These are phyloP conservation scores for Trypanosoma cruzi DNA, from an alignment of 208 protist genomes.

Conservation along the genomic window DNA sequence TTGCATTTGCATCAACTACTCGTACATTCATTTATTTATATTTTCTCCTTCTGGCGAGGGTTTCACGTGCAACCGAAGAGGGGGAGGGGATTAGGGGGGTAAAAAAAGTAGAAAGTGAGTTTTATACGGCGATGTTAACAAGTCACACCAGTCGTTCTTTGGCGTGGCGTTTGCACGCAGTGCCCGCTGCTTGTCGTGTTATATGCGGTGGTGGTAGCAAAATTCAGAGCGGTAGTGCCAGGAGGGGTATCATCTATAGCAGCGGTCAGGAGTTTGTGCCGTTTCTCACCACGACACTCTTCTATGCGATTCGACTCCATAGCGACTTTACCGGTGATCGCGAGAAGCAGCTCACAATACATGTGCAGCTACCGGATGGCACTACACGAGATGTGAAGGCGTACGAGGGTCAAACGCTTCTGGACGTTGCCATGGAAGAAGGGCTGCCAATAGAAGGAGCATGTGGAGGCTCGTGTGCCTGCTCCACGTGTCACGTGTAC, in stretches of 20 bases:
- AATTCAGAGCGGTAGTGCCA: background rate
- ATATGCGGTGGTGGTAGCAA: background rate
- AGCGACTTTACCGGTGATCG: conserved; percentile 51
- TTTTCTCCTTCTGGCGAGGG: too few species aligned
- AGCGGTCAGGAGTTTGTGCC: background rate
- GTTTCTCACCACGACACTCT: background rate
- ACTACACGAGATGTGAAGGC: conserved; percentile 51
- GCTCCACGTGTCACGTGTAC: conserved; percentile 98
- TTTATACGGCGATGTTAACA: background rate
- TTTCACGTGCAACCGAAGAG: too few species aligned
- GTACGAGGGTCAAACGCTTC: conserved; percentile 93
- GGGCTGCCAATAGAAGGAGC: conserved; percentile 96
- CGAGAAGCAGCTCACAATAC: conserved; percentile 56
- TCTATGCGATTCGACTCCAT: conserved; percentile 43
- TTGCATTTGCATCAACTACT: background rate
- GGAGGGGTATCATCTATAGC: background rate
- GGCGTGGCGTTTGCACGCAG: background rate
- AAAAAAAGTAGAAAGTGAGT: too few species aligned
- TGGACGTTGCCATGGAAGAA: conserved; percentile 94
- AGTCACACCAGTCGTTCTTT: background rate
- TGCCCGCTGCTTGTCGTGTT: background rate
- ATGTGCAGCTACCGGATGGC: conserved; percentile 63
- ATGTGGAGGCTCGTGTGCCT: conserved; percentile 96
- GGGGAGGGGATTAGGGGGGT: background rate
- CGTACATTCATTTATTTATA: conserved; percentile 6